Evolutionary conservation across 2,329 filamentous ascomycete species (phyloP).

Genomic region (Ilyonectria robusta): DNA sequence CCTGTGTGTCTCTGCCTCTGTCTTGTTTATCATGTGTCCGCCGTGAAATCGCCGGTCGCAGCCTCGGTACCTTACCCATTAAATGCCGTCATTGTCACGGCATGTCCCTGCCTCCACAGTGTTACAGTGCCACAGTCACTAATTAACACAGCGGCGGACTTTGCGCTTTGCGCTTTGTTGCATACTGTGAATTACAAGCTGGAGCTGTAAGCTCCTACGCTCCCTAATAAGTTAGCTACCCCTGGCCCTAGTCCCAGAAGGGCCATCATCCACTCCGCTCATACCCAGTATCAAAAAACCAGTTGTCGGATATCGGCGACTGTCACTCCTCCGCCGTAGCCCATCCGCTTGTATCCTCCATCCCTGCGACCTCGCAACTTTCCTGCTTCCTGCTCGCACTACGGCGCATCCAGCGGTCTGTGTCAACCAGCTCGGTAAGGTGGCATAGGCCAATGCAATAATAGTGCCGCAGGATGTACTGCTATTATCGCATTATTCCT

Average conservation of each 20-base stretch:
- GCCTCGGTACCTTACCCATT: neutral
- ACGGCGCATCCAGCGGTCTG: constrained; percentile 1
- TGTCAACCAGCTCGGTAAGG: constrained; percentile 5
- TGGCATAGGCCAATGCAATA: constrained; percentile 22
- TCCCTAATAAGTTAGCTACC: neutral
- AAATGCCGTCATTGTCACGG: neutral
- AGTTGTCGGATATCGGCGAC: neutral
- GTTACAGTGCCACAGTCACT: neutral
- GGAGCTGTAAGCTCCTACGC: no score
- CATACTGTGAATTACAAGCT: neutral
- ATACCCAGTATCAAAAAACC: neutral
- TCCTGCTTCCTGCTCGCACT: neutral
- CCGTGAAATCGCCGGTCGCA: constrained; percentile 1
- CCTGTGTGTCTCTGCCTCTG: neutral
- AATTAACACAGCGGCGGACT: neutral
- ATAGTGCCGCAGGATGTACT: neutral
- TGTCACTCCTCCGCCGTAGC: neutral
- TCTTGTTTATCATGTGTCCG: constrained; percentile 10
- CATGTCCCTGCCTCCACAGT: constrained; percentile 1
- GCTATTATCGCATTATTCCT: neutral
- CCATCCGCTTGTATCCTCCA: neutral
- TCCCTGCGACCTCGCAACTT: neutral
- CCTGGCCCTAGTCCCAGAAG: constrained; percentile 10
- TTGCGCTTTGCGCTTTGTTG: neutral
- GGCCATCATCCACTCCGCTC: neutral